Evolutionary conservation across 352 stramenopile genomes (phyloP), one percentile per base, ranked within the genome.

Genomic region (Phytophthora crassamura): DNA sequence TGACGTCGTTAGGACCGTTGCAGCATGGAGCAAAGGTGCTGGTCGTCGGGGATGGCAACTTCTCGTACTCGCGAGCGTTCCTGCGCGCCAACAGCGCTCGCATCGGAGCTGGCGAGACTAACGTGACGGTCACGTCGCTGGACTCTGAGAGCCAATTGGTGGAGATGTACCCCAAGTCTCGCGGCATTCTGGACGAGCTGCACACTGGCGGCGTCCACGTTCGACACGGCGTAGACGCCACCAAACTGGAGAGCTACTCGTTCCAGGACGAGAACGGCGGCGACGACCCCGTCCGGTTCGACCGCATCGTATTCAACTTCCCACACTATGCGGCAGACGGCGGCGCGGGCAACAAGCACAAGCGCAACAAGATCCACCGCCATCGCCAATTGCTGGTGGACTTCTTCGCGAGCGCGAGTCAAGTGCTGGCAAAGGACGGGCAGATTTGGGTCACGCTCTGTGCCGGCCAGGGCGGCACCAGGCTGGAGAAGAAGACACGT

Each of bases 301-400:
- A 94, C 49, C 77, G 84, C 18, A 77, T 96, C 53, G 83, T 96
- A 53, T 96, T 96, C 73, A 96, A 96, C 59, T 96, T 94, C 60
- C 88, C 88, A 34, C 86, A 96, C 51, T 93, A 83, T 48, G 86
- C 83, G 22, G 84, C 88, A n/a, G 80, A 83, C 42, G 84, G 83
- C 46, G 88, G 77, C 46, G 57, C 60, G 36, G 67, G 67, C 40
- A 72, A 75, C 67, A 83, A 82, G 59, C 64, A 70, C 51, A 84
- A 83, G 62, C 77, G 82, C 54, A 94, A 92, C 80, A 94, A 94
- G 64, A 93, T 94, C 56, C 77, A 93, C 63, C 78, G 80, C 11
- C 87, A 96, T 59, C 83, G 88, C 7, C 76, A 94, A 73, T 62
- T 96, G 16, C 69, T 96, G 22, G 28, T 65, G 42, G 77, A 92